A percentile compares a stretch with the other conserved stretches of the same genome.
Conservation (phyloP, 176 grass and related monocot species). For the Dendrocalamus sinicus region DNA sequence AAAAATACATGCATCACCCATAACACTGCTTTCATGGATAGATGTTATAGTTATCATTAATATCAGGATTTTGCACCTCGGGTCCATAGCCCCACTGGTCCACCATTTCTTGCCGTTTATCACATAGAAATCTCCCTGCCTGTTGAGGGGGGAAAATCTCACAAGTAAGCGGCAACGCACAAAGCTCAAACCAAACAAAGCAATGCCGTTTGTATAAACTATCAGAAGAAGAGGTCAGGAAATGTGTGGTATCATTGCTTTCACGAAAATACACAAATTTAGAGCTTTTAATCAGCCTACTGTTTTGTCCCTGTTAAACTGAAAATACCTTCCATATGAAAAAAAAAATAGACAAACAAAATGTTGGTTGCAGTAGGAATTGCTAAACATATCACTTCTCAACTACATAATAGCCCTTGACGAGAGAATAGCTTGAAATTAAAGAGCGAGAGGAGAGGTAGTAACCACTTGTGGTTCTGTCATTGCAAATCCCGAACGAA, state of each 20-base stretch:
- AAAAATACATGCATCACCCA: no score
- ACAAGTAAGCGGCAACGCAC: no score
- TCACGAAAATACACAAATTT: slow-evolving; percentile 18
- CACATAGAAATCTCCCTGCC: no score
- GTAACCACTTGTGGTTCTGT: slow-evolving; percentile 80
- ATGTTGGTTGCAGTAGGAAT: background rate
- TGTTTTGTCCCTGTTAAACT: background rate
- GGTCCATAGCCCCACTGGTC: no score
- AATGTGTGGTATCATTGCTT: background rate
- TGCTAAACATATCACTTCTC: background rate
- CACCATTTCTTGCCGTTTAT: no score
- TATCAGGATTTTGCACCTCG: no score
- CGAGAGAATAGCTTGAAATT: background rate
- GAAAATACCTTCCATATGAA: background rate
- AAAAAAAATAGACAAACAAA: slow-evolving; percentile 16
- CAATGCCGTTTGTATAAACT: no score
- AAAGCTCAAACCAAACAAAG: no score
- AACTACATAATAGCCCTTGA: background rate
- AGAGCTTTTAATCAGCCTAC: background rate
- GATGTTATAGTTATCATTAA: no score
- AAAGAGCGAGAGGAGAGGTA: background rate
- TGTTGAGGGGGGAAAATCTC: no score
- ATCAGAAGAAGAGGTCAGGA: no score
- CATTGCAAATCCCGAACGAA: slow-evolving; percentile 98
- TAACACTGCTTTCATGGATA: no score